Percentiles rank a stretch among this genome's conserved stretches.
These are phyloP conservation scores for Maudiozyma humilis DNA, from an alignment of 1,139 yeast species.

Conservation along the genomic window DNA sequence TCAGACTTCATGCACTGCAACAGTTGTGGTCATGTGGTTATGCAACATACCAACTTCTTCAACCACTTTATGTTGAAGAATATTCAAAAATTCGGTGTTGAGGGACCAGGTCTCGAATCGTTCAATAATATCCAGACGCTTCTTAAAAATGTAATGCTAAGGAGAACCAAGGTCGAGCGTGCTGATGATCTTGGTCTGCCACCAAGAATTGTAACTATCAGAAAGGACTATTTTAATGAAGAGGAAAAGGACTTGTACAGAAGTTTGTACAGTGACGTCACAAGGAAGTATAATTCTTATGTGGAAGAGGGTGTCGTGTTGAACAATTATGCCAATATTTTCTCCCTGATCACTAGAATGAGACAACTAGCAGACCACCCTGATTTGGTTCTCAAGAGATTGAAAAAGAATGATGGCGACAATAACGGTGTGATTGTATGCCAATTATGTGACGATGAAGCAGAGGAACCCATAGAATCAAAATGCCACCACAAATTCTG, in stretches of 20 bases:
- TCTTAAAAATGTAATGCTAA: slow-evolving; percentile 71
- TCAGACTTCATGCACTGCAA: slow-evolving; percentile 79
- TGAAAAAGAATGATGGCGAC: slow-evolving; percentile 33
- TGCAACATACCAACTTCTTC: slow-evolving; percentile 91
- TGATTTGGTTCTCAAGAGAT: slow-evolving; percentile 75
- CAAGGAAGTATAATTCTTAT: slow-evolving; percentile 69
- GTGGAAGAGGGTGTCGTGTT: slow-evolving; percentile 94
- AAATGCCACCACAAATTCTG: slow-evolving; percentile 92
- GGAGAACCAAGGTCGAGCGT: slow-evolving; percentile 90
- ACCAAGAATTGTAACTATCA: slow-evolving; percentile 81
- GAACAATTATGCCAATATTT: slow-evolving; percentile 92
- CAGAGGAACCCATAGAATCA: slow-evolving; percentile 93
- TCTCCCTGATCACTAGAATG: slow-evolving; percentile 92
- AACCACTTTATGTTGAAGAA: slow-evolving; percentile 91
- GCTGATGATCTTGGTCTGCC: slow-evolving; percentile 97
- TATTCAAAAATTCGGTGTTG: slow-evolving; percentile 75
- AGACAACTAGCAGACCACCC: slow-evolving; percentile 98
- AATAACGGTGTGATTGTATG: slow-evolving; percentile 67
- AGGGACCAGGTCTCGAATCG: slow-evolving; percentile 71
- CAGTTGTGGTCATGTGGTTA: slow-evolving; percentile 79
- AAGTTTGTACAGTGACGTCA: slow-evolving; percentile 77
- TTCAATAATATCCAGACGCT: slow-evolving; percentile 68
- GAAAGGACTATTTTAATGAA: slow-evolving; percentile 80
- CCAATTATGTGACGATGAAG: slow-evolving; percentile 92
- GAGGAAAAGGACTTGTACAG: slow-evolving; percentile 90